Base-by-base conservation (phyloP, 2,329 filamentous ascomycete genomes). In the Zarea fungicola region DNA sequence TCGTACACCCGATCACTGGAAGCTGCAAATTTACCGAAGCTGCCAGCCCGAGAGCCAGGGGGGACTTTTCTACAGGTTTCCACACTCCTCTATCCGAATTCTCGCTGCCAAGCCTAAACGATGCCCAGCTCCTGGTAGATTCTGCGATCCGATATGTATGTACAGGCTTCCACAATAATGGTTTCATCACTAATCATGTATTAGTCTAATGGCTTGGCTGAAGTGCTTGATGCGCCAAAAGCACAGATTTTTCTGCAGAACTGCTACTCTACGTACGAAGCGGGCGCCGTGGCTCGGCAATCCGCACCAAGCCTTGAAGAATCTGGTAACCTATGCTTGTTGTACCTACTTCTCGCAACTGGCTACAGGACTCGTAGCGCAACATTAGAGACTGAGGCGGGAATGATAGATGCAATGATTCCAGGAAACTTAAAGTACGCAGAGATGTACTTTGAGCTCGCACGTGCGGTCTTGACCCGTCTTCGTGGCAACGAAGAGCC, bases 331-430 rank as follows among this genome's bases (percentile, higher is more conserved):
- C 65, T 84, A 7, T 85, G 82, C 56, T 65, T 82, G 8, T 60
- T 87, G 14, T 80, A 82, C 55, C 67, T 86, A 6, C 76, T 80
- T 0, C 75, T 86, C 40, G 78, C 83, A 2, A 78, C 84, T 43
- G 83, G 83, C 1, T 42, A 28, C 3, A 8, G 19, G 29, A 19
- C 16, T 1, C 6, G 31, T 22, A 3, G 34, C 22, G 9, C 9
- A 23, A 13, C 41, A 25, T 5, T 31, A 29, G 10, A 18, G 8
- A 3, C 1, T 19, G 11, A 26, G 29, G 8, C 19, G 6, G 6
- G 9, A 6, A 34, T 8, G 31, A 34, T 21, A 14, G 19, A n/a
- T 2, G 8, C n/a, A n/a, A 5, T 2, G 6, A 7, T 13, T 8
- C 5, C 9, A 9, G 1, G 70, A 74, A 28, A 65, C 71, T 25